These are phyloP conservation scores for Craspedostauros australis DNA, from an alignment of 108 stramenopile genomes.

Conservation along the genomic window DNA sequence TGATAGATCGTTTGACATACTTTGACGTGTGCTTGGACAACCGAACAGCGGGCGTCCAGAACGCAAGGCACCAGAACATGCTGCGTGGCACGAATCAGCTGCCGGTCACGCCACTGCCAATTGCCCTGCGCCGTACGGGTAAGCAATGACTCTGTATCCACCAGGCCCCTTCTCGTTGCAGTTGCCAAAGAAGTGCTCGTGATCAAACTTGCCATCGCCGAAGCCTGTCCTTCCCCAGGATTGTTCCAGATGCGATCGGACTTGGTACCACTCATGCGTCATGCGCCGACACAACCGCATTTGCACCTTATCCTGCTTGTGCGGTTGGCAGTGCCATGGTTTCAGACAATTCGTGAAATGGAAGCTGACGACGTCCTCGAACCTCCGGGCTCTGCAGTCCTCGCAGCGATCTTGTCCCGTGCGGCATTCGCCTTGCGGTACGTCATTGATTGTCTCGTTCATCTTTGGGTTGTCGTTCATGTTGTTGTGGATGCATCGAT, in stretches of 20 bases:
- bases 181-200: constrained; percentile 57
- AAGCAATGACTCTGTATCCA: constrained; percentile 47
- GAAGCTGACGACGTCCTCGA: constrained; percentile 57
- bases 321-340: constrained; percentile 78
- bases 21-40: too few species aligned
- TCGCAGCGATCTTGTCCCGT: constrained; percentile 41
- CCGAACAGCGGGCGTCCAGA: too few species aligned
- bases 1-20: too few species aligned
- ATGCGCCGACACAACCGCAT: constrained; percentile 26
- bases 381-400: constrained; percentile 50
- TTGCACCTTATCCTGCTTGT: constrained; percentile 35
- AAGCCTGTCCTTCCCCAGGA: constrained; percentile 30
- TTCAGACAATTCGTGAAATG: constrained; percentile 92
- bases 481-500: constrained; percentile 87
- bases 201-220: constrained; percentile 33
- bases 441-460: constrained; percentile 36
- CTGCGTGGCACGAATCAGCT: too few species aligned
- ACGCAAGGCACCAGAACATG: too few species aligned
- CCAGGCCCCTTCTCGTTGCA: constrained; percentile 37
- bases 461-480: constrained; percentile 82
- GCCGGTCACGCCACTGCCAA: too few species aligned
- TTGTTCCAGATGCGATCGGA: constrained; percentile 54
- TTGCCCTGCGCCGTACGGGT: constrained; percentile 27
- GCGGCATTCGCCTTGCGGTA: constrained; percentile 45
- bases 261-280: constrained; percentile 30